Base-by-base conservation (phyloP, 2,329 filamentous ascomycete species). In the Malbranchea cinnamomea region DNA sequence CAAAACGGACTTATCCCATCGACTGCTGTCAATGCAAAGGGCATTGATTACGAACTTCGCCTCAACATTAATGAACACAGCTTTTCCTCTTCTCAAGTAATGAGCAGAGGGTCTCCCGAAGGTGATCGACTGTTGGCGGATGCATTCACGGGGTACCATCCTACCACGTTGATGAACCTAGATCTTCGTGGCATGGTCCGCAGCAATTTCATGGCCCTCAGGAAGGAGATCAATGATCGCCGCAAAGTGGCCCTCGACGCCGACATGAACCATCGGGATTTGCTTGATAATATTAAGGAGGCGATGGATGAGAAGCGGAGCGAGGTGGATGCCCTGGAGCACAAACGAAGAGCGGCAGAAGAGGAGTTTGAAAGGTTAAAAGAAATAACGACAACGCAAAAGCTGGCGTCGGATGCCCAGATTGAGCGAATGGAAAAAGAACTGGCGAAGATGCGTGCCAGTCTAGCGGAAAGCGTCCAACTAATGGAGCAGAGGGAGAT, bases 371-470 rank as follows among this genome's bases (percentile, higher is more conserved):
- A 94, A 48, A 84, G 82, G 57, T 85, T 83, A 12, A 87, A 87
- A 49, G 89, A 94, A 63, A 71, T 73, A 35, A 87, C 80, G 5
- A 80, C 71, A 26, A 81, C 84, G 11, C 83, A 93, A 52, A 91
- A 91, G 59, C 71, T 87, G 50, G 78, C 76, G 5, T 82, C 77
- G 2, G 89, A 95, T 50, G 74, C 85, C 6, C 87, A 95, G 53
- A 93, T 98, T 45, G 89, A 98, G 57, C 89, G 89, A 63, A 91
- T 94, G 78, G 89, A 98, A 59, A 94, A 93, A 56, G 85, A 98
- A 53, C 63, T 98, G n/a, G 79, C 81, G 26, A 82, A 84, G 52
- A 92, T 95, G 82, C 71, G 85, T 23, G 71, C 78, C 2, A 78
- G 77, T 7, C 62, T 94, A 17, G 77, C 73, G 2, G 87, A 94